Percentiles rank a stretch among this genome's conserved stretches.
Conservation (phyloP, 345 rosid genomes). For the Eucalyptus guilfoylei region DNA sequence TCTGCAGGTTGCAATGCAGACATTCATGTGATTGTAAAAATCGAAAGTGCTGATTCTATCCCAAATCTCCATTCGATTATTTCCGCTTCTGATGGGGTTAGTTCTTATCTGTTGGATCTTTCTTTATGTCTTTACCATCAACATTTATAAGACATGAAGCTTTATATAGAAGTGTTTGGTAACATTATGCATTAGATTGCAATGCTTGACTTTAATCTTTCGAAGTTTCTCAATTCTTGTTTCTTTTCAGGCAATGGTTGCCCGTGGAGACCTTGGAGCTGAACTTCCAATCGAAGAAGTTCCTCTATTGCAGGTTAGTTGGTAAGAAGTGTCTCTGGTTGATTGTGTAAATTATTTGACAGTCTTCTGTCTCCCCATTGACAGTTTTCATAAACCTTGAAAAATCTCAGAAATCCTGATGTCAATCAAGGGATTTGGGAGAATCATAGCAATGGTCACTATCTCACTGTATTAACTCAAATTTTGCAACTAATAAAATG, state of each 20-base stretch:
- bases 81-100: conserved; percentile 92
- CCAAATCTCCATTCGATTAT: conserved; percentile 85
- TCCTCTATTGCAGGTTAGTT: conserved; percentile 80
- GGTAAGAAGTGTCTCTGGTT: not conserved
- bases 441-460: not conserved
- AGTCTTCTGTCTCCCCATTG: not conserved
- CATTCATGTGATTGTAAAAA: conserved; percentile 75
- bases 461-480: not conserved
- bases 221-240: not conserved
- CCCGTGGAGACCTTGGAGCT: conserved; percentile 99
- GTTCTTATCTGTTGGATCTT: conserved; percentile 6
- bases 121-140: not conserved
- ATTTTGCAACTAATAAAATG: not conserved
- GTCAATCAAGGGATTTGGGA: not conserved
- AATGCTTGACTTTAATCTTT: not conserved
- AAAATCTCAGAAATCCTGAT: not conserved
- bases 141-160: not conserved
- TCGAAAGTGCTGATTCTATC: conserved; percentile 95
- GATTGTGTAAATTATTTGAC: not conserved
- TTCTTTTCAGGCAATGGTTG: conserved; percentile 82
- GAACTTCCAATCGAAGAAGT: conserved; percentile 99
- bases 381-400: not conserved
- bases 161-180: not conserved
- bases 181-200: not conserved
- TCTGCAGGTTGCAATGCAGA: conserved; percentile 72